phyloP scores from a whole-genome alignment of 2,329 filamentous ascomycete genomes.

The Exutisphaerella laricina region DNA sequence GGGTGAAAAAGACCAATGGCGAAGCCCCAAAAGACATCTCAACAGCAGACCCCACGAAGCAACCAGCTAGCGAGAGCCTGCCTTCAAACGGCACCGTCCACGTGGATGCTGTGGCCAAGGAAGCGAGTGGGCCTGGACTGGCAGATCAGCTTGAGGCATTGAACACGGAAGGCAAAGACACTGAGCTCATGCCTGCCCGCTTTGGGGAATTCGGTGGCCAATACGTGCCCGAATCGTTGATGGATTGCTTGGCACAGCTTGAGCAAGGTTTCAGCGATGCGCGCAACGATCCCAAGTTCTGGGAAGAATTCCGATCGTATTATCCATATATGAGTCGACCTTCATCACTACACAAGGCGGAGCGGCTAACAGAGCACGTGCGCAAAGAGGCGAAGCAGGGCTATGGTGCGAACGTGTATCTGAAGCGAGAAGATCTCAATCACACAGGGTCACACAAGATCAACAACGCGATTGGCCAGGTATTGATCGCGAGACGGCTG shows the following conservation, averaged over 20 bases:
- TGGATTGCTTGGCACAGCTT: slow-evolving; percentile 90
- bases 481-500: slow-evolving; percentile 75
- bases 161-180: slow-evolving; percentile 54
- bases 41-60: slow-evolving; percentile 32
- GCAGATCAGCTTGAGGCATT: slow-evolving; percentile 81
- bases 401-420: slow-evolving; percentile 91
- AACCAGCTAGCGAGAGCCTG: slow-evolving; percentile 28
- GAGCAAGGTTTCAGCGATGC: slow-evolving; percentile 87
- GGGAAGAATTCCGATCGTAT: slow-evolving; percentile 93
- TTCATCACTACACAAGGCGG: slow-evolving; percentile 82
- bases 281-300: slow-evolving; percentile 82
- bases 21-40: slow-evolving; percentile 32
- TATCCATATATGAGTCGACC: slow-evolving; percentile 97
- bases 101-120: slow-evolving; percentile 62
- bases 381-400: slow-evolving; percentile 41
- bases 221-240: slow-evolving; percentile 94
- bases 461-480: slow-evolving; percentile 94
- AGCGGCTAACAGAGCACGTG: slow-evolving; percentile 67
- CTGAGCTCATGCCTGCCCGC: slow-evolving; percentile 64
- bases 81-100: slow-evolving; percentile 51
- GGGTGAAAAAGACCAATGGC: slow-evolving; percentile 29
- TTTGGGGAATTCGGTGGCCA: slow-evolving; percentile 97
- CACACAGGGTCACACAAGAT: slow-evolving; percentile 99
- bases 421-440: slow-evolving; percentile 96
- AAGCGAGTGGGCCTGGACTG: slow-evolving; percentile 58